Evolutionary conservation across 805 yeast genomes (phyloP), one percentile per base, ranked within the genome.

Genomic region (Barnettozyma californica): DNA sequence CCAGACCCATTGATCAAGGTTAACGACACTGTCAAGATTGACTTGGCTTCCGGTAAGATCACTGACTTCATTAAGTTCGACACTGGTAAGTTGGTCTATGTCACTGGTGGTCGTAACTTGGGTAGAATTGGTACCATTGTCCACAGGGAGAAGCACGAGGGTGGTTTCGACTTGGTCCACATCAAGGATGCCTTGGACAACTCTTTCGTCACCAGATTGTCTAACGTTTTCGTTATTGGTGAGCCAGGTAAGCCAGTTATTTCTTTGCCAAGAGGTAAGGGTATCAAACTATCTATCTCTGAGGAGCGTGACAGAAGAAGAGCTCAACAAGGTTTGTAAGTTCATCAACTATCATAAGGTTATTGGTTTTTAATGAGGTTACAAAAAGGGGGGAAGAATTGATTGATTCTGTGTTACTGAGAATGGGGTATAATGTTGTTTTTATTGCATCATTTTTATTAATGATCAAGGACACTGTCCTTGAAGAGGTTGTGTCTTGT

Each of bases 291-390:
- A 71, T 73, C 92, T 68, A 90, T 90, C 72, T 80, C 96, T 70
- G 97, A 90, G 80, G 97, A 90, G 84, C 89, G 97, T 79, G 97
- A 90, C 87, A 83, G 91, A 83, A 91, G 95, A 78, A 87, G 96
- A 78, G 90, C 92, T 69, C 86, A 80, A 72, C 35, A 47, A 34
- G 60, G 57, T 45, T 53, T 55, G 44, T 59, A 59, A 55, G 49
- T 49, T 44, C 46, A 25, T 34, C 47, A 25, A 38, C 19, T n/a
- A 8, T 11, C 36, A 19, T 43, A 5, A 31, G 27, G 34, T 31
- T 21, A 16, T 38, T 33, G 42, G 33, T 35, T 36, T 33, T 53
- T 52, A 38, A 48, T 48, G 52, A 43, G 35, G 8, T 38, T 37
- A 37, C 34, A 44, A 44, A 21, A 36, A 36, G 45, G 41, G 45